These are phyloP conservation scores for Bryoglossum gracile DNA, from an alignment of 495 filamentous ascomycete genomes.

Conservation along the genomic window DNA sequence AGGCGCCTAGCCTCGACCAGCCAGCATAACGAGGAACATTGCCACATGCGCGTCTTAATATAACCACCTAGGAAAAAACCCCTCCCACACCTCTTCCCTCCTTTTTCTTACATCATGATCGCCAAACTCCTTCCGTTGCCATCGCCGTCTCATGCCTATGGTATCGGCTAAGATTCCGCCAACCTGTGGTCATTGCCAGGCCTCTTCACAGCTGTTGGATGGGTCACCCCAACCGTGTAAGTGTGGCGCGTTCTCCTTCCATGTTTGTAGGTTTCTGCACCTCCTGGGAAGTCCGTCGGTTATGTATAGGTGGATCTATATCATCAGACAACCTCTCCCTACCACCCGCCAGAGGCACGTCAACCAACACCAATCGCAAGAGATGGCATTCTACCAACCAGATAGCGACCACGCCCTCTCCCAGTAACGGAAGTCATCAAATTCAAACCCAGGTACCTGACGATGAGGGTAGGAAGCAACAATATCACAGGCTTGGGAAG, in stretches of 20 bases:
- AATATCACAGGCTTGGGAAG: too few relatives aligned
- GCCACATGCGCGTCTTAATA: not conserved
- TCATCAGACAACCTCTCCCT: not conserved
- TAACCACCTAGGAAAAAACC: not conserved
- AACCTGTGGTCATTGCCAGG: not conserved
- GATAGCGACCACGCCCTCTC: not conserved
- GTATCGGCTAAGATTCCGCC: constrained; percentile 3
- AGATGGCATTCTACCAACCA: not conserved
- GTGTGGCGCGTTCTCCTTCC: not conserved
- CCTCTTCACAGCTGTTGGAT: not conserved
- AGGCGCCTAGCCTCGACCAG: not conserved
- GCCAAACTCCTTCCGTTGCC: not conserved
- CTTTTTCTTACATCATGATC: not conserved
- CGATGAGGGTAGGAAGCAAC: too few relatives aligned
- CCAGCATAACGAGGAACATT: not conserved
- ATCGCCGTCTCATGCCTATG: not conserved
- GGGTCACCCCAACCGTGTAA: not conserved
- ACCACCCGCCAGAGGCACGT: not conserved
- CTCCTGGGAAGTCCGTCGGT: constrained; percentile 1
- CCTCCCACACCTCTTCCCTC: not conserved
- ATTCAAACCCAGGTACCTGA: not conserved
- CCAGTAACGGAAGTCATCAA: not conserved
- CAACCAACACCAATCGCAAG: not conserved
- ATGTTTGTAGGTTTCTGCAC: not conserved
- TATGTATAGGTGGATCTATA: constrained; percentile 1